Conservation (phyloP, 768 basidiomycete species). For the Mycena leptocephala region DNA sequence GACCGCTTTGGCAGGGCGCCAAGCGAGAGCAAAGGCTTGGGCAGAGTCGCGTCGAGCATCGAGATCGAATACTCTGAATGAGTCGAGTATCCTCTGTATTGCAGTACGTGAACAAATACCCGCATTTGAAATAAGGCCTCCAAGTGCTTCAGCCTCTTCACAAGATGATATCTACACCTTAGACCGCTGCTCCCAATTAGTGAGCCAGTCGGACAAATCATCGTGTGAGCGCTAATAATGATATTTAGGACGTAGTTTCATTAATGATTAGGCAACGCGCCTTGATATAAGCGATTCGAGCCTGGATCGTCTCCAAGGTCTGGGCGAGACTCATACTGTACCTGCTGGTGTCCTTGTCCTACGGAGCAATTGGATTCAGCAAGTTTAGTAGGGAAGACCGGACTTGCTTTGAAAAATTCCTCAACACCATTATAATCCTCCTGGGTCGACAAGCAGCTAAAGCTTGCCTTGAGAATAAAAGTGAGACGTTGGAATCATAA, state of each 20-base stretch:
- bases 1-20: constrained; percentile 31
- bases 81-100: too few species aligned
- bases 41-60: constrained; percentile 62
- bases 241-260: background rate
- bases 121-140: too few species aligned
- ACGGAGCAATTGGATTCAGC: background rate
- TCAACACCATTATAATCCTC: constrained; percentile 64
- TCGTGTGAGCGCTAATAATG: constrained; percentile 5
- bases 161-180: background rate
- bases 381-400: background rate
- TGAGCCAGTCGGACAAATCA: constrained; percentile 23
- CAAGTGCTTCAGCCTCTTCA: too few species aligned
- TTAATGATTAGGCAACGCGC: constrained; percentile 40
- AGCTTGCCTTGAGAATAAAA: constrained; percentile 2
- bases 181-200: constrained; percentile 20
- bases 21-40: constrained; percentile 72
- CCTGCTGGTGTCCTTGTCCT: constrained; percentile 63
- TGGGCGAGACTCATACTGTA: constrained; percentile 64
- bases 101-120: too few species aligned
- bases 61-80: constrained; percentile 12
- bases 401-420: constrained; percentile 71
- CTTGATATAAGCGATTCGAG: constrained; percentile 63
- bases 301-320: constrained; percentile 63
- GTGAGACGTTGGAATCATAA: background rate
- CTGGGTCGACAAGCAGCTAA: constrained; percentile 57